A percentile compares a stretch with the other conserved stretches of the same genome.
phyloP scores from a whole-genome alignment of 2,329 filamentous ascomycete species.

The Catunica adiposa region DNA sequence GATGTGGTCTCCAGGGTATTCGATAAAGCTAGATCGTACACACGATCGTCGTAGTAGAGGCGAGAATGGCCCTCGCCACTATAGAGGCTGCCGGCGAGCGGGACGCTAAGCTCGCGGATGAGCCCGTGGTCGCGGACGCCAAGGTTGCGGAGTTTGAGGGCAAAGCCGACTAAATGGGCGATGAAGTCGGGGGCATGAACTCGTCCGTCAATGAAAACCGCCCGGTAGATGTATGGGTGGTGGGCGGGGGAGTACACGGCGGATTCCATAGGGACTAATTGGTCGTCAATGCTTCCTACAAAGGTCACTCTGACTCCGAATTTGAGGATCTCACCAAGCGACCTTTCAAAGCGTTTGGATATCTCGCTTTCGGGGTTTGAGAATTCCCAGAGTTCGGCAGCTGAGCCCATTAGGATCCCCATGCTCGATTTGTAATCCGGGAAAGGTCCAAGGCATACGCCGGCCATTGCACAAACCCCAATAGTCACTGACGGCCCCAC shows the following conservation, averaged over 20 bases:
- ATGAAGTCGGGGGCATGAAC: slow-evolving; percentile 89
- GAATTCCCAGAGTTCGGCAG: slow-evolving; percentile 92
- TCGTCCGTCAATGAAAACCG: slow-evolving; percentile 89
- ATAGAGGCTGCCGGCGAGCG: slow-evolving; percentile 81
- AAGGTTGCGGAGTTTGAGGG: slow-evolving; percentile 82
- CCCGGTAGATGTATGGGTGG: slow-evolving; percentile 86
- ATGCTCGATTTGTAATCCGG: slow-evolving; percentile 79
- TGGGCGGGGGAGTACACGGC: slow-evolving; percentile 71
- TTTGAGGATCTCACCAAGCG: slow-evolving; percentile 56
- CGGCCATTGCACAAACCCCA: slow-evolving; percentile 77
- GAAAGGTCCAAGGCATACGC: slow-evolving; percentile 86
- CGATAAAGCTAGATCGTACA: slow-evolving; percentile 64
- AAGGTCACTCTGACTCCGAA: slow-evolving; percentile 75
- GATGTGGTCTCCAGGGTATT: slow-evolving; percentile 58
- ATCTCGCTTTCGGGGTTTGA: slow-evolving; percentile 65
- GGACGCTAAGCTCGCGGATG: slow-evolving; percentile 73
- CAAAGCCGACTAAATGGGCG: slow-evolving; percentile 80
- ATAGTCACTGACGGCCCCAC: slow-evolving; percentile 54
- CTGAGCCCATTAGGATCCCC: slow-evolving; percentile 70
- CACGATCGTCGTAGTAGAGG: slow-evolving; percentile 73
- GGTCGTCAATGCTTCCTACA: slow-evolving; percentile 89
- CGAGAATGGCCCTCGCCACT: slow-evolving; percentile 84
- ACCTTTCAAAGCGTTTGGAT: slow-evolving; percentile 62
- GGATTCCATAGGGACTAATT: slow-evolving; percentile 68
- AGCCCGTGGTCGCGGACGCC: slow-evolving; percentile 87